Evolutionary conservation across 345 rosid species (phyloP).

Genomic region (Erysimum cheiranthoides): DNA sequence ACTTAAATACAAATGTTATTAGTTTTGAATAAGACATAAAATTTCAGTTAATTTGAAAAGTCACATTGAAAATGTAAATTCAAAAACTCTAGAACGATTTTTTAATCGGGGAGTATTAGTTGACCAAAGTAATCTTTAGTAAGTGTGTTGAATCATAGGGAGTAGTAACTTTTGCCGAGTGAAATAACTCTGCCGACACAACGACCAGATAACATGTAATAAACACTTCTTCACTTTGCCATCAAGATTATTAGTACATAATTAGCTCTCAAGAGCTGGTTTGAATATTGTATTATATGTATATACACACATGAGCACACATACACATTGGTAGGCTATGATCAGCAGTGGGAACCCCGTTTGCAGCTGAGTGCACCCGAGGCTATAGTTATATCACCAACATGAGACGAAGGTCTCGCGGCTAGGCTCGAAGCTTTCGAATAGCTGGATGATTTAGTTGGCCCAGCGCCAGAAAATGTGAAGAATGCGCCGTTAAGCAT

Average conservation of each 20-base stretch:
- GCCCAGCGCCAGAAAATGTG: slow-evolving; percentile 59
- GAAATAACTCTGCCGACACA: slow-evolving; percentile 29
- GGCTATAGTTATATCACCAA: slow-evolving; percentile 58
- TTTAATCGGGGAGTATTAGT: neutral
- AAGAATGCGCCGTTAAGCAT: slow-evolving; percentile 80
- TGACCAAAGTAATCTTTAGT: neutral
- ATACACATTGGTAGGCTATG: slow-evolving; percentile 18
- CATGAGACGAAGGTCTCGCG: slow-evolving; percentile 75
- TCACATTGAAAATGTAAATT: neutral
- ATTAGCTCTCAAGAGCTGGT: slow-evolving; percentile 19
- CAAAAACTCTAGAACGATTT: neutral
- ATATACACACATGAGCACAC: slow-evolving; percentile 2
- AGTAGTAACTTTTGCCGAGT: neutral
- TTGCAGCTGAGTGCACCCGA: slow-evolving; percentile 73
- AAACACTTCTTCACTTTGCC: slow-evolving; percentile 17
- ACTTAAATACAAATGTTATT: neutral
- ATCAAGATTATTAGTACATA: slow-evolving; percentile 42
- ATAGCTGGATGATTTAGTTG: slow-evolving; percentile 72
- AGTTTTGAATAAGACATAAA: neutral
- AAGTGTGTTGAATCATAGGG: neutral
- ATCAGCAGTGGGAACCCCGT: slow-evolving; percentile 74
- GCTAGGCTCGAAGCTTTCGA: slow-evolving; percentile 79
- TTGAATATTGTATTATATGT: slow-evolving; percentile 16
- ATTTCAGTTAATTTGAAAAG: neutral
- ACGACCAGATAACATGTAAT: slow-evolving; percentile 23